Conservation (phyloP, 2,329 filamentous ascomycete species). For the Magnaporthiopsis poae region DNA sequence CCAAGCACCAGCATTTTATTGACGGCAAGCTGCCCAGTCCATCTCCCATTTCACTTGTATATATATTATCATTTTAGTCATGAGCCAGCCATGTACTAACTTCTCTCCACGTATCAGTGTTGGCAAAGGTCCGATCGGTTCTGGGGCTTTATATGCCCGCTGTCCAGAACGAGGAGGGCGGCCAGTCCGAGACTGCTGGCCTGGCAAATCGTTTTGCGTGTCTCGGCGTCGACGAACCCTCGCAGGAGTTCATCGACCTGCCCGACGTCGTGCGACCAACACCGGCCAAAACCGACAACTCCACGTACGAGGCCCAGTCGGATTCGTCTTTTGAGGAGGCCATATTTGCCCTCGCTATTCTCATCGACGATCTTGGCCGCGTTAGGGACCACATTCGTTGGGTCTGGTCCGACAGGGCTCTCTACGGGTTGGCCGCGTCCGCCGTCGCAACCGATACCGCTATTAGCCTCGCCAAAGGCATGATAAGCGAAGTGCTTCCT, state of each 20-base stretch:
- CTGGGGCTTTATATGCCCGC: slow-evolving; percentile 22
- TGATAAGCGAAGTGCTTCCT: slow-evolving; percentile 22
- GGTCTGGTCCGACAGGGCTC: slow-evolving; percentile 21
- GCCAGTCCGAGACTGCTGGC: background rate
- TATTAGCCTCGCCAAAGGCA: slow-evolving; percentile 22
- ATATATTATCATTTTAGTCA: background rate
- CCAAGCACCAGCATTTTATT: slow-evolving; percentile 25
- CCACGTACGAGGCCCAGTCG: slow-evolving; percentile 24
- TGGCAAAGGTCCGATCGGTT: slow-evolving; percentile 25
- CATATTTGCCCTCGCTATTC: slow-evolving; percentile 17
- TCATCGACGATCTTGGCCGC: slow-evolving; percentile 22
- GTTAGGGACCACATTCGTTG: slow-evolving; percentile 20
- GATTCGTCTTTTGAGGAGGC: slow-evolving; percentile 18
- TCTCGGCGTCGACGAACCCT: slow-evolving; percentile 28
- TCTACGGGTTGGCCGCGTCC: slow-evolving; percentile 22
- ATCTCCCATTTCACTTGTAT: too few species aligned
- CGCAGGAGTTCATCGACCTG: slow-evolving; percentile 25
- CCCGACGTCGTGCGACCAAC: slow-evolving; percentile 18
- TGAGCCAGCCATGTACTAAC: background rate
- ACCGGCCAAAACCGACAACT: slow-evolving; percentile 11
- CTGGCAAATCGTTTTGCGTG: slow-evolving; percentile 24
- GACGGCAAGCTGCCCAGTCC: slow-evolving; percentile 4
- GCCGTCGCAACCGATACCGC: slow-evolving; percentile 29
- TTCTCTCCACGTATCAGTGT: slow-evolving; percentile 11
- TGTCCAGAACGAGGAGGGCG: background rate